Conservation (phyloP, 768 basidiomycete genomes). For the Pulveroboletus sp. region DNA sequence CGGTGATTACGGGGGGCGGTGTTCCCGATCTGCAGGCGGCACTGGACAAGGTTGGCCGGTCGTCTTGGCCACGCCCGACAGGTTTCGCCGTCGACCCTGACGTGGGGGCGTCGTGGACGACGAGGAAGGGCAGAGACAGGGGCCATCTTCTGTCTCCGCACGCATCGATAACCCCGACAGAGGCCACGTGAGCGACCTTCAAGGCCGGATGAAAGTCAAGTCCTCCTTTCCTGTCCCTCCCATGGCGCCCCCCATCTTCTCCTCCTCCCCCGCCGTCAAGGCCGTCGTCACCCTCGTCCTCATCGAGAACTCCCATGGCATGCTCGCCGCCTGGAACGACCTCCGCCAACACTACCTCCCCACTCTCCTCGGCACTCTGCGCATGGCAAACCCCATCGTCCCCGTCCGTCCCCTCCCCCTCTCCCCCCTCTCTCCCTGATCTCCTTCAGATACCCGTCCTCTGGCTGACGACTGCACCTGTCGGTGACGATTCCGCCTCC, state of each 20-base stretch:
- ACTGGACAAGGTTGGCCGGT: conserved; percentile 23
- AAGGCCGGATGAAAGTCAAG: neutral
- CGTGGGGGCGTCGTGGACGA: neutral
- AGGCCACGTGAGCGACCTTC: conserved; percentile 11
- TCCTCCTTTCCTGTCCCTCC: neutral
- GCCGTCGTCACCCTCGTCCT: conserved; percentile 40
- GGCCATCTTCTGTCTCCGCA: conserved; percentile 7
- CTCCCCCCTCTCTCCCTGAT: neutral
- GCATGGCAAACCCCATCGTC: conserved; percentile 34
- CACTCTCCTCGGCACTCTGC: conserved; percentile 39
- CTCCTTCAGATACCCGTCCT: conserved; percentile 32
- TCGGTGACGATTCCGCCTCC: conserved; percentile 24
- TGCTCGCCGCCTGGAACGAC: conserved; percentile 44
- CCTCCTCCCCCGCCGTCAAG: conserved; percentile 11
- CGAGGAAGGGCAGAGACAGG: neutral
- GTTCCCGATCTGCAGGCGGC: conserved; percentile 24
- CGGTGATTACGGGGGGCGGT: conserved; percentile 33
- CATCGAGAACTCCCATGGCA: conserved; percentile 51
- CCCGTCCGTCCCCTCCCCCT: conserved; percentile 34
- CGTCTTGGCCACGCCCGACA: conserved; percentile 33
- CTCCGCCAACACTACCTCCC: conserved; percentile 45
- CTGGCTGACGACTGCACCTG: conserved; percentile 44
- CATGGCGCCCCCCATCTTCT: conserved; percentile 19
- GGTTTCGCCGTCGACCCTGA: conserved; percentile 10
- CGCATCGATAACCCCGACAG: conserved; percentile 20